Evolutionary conservation across 2,329 filamentous ascomycete species (phyloP), one percentile per base, ranked within the genome.

Genomic region (Phialocephala sp.): DNA sequence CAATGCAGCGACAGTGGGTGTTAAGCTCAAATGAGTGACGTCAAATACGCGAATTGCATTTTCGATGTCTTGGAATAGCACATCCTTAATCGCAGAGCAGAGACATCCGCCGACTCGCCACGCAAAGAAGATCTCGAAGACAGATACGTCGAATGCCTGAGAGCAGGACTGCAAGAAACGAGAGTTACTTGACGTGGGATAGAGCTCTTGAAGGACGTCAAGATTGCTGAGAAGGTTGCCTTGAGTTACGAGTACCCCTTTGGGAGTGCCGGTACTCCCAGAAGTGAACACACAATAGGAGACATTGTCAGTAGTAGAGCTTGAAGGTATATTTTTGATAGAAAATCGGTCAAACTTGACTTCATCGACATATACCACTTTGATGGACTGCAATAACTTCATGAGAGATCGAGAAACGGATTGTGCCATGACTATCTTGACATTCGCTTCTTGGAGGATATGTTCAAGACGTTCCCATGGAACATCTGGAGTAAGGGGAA

Each of bases 51-150:
- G 83, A 63, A 96, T 91, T 0, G 87, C 82, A 22, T 79, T 76
- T 75, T 93, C 91, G 9, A 96, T 80, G 71, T 96, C 88, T 45
- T 82, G 83, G 72, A 94, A 92, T 0, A 96, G 78, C 1, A 87
- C 84, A 71, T 95, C 91, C 70, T 94, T 93, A 0, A 82, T 85
- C 0, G 88, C 90, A 1, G 91, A 87, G 74, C 91, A 97, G 14
- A 97, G 81, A 66, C 89, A 91, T 81, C 94, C 92, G 4, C 92
- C 92, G 39, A 84, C 83, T 56, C 86, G 85, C 90, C 93, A 96
- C 0, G 92, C 83, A 72, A 92, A 96, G 76, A 97, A 94, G 15
- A 96, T 94, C 73, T 97, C 93, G 74, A 96, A 96, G 0, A 96
- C 91, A 0, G 92, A 96, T 1, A 96, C 89, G 73, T 96, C 92